Base-by-base conservation (phyloP, 257 asterid species). In the Jasminum sambac region DNA sequence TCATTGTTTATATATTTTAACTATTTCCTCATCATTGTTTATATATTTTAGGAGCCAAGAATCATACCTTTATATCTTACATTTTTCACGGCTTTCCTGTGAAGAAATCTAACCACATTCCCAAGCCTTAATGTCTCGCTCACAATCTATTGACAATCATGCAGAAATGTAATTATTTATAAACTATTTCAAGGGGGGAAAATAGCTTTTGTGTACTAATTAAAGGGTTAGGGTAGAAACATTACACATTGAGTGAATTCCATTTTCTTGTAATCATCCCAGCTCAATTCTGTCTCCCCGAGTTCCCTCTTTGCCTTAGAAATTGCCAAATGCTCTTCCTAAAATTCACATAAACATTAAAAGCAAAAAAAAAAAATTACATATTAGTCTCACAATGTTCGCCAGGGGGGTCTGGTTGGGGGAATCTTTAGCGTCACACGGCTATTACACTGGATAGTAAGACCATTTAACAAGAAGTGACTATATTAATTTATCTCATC, bases 261-360 rank as follows among this genome's bases (percentile, higher is more conserved):
- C 98, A 92, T 92, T 72, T 87, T 85, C 84, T 81, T 92, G 83
- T 92, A 92, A 50, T 92, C 98, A 50, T 92, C 96, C 98, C 98
- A 92, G 58, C 52, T 82, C 86, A 92, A 66, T 21, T 84, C 88
- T 40, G 74, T 61, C 63, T 71, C 84, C 75, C 84, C 86, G 24
- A 78, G 68, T 72, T 73, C 79, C 76, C 59, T 77, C 76, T 84
- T 87, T 25, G 77, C 87, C 62, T 60, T 73, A 5, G 71, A 77
- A 38, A 92, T 88, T 52, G 66, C 84, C 63, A 64, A 7, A 79
- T 92, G 98, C 44, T 92, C 98, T 63, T 79, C 92, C 98, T 92
- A 77, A 36, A 38, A 67, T n/a, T 10, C 21, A 24, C 34, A 23
- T 66, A 25, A 21, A 63, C 37, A 26, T 5, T 6, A 57, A 44